Percentiles rank a stretch among this genome's conserved stretches.
Evolutionary conservation across 2,329 filamentous ascomycete species (phyloP).

Genomic region (Colletotrichum incanum): DNA sequence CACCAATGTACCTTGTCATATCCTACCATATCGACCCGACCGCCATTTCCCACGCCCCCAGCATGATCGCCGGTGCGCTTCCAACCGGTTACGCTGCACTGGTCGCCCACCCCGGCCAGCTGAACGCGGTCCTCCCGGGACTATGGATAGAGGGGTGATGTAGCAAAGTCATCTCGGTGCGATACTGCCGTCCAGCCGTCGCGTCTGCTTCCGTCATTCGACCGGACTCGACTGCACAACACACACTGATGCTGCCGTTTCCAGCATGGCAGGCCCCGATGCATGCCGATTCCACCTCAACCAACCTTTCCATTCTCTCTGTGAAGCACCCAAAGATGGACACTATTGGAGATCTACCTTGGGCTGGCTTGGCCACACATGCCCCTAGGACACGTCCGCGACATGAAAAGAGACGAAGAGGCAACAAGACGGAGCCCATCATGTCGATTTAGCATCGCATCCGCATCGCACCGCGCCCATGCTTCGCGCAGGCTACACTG

Average conservation of each 20-base stretch:
- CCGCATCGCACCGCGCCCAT: slow-evolving; percentile 33
- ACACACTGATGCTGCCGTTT: slow-evolving; percentile 23
- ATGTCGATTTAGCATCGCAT: slow-evolving; percentile 35
- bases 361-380: neutral
- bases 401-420: neutral
- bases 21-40: no score
- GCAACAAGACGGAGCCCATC: slow-evolving; percentile 7
- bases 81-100: slow-evolving; percentile 25
- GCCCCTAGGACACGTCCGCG: slow-evolving; percentile 10
- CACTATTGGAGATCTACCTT: neutral
- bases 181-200: slow-evolving; percentile 4
- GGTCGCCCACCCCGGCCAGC: slow-evolving; percentile 24
- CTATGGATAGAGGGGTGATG: slow-evolving; percentile 6
- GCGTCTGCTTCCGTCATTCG: slow-evolving; percentile 34
- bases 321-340: slow-evolving; percentile 17
- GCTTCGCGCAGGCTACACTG: slow-evolving; percentile 28
- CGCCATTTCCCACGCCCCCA: neutral
- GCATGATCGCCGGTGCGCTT: slow-evolving; percentile 30
- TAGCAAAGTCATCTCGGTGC: slow-evolving; percentile 8
- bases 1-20: neutral
- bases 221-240: neutral
- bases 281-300: slow-evolving; percentile 2
- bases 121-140: slow-evolving; percentile 30
- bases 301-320: neutral
- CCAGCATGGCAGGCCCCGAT: slow-evolving; percentile 15